Evolutionary conservation across 208 protist species (phyloP).

Genomic region (Acanthamoeba triangularis): DNA sequence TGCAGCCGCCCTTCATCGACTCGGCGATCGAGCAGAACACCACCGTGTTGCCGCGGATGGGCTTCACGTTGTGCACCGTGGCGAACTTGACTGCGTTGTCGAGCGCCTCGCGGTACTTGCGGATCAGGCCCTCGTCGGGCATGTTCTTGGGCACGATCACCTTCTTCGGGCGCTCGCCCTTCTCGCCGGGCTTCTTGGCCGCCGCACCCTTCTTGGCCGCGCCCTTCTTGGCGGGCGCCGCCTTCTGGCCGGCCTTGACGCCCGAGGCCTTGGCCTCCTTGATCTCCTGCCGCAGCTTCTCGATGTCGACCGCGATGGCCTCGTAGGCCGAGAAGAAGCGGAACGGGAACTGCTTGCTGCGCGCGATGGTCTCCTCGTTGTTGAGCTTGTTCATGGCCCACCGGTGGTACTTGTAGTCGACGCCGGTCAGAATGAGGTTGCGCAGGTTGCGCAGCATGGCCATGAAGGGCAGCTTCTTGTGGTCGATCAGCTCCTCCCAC

Average conservation of each 20-base stretch:
- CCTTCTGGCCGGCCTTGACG: constrained; percentile 18
- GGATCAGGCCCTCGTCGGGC: constrained; percentile 80
- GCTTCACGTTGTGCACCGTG: constrained; percentile 94
- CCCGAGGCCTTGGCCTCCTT: constrained; percentile 25
- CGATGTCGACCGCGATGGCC: constrained; percentile 86
- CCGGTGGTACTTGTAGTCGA: constrained; percentile 90
- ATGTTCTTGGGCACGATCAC: constrained; percentile 75
- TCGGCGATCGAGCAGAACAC: constrained; percentile 91
- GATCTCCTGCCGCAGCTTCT: constrained; percentile 33
- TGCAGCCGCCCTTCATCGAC: constrained; percentile 79
- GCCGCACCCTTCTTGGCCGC: background rate
- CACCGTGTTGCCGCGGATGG: constrained; percentile 94
- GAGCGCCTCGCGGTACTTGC: constrained; percentile 90
- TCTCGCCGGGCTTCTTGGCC: constrained; percentile 50
- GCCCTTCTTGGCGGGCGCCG: constrained; percentile 42
- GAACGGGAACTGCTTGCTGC: constrained; percentile 95
- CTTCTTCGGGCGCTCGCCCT: constrained; percentile 16
- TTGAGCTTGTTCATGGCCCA: constrained; percentile 81
- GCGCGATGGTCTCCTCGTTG: constrained; percentile 88
- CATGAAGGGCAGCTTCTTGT: constrained; percentile 96
- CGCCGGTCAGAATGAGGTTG: constrained; percentile 94
- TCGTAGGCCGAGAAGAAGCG: constrained; percentile 96
- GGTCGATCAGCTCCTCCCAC: constrained; percentile 95
- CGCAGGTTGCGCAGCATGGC: constrained; percentile 97
- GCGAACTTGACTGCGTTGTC: constrained; percentile 92